phyloP scores from a whole-genome alignment of 2,329 filamentous ascomycete genomes.

The Immersiporthe knoxdaviesiana region DNA sequence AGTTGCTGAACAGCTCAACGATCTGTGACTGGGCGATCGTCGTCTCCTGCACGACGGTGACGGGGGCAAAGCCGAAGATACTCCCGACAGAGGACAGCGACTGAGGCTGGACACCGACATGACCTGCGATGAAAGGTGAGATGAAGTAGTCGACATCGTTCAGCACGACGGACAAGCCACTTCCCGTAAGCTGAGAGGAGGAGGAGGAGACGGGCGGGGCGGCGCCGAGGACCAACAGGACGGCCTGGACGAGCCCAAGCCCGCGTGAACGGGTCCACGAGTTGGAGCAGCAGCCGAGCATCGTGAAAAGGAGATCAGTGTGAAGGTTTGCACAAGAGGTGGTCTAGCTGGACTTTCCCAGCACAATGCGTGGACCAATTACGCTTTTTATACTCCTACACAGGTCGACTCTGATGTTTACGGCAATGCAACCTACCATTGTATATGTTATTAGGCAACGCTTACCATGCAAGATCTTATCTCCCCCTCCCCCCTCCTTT shows the following conservation, averaged over 20 bases:
- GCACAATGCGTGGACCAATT: not conserved
- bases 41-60: slow-evolving; percentile 39
- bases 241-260: not conserved
- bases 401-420: not conserved
- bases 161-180: slow-evolving; percentile 39
- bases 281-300: not conserved
- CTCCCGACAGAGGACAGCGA: slow-evolving; percentile 31
- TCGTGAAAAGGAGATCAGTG: not conserved
- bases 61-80: slow-evolving; percentile 40
- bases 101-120: slow-evolving; percentile 29
- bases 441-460: not conserved
- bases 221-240: not conserved
- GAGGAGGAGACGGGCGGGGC: not conserved
- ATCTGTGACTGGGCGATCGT: slow-evolving; percentile 32
- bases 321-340: not conserved
- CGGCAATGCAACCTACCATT: not conserved
- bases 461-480: not conserved
- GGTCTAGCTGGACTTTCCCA: not conserved
- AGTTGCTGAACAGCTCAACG: slow-evolving; percentile 36
- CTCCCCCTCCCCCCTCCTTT: not conserved
- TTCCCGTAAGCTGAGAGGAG: slow-evolving; percentile 34
- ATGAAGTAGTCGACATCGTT: slow-evolving; percentile 40
- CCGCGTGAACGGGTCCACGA: not conserved
- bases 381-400: not conserved
- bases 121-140: slow-evolving; percentile 40